Conservation (phyloP, 192 early-diverging fungal genomes). For the Linderina pennispora region DNA sequence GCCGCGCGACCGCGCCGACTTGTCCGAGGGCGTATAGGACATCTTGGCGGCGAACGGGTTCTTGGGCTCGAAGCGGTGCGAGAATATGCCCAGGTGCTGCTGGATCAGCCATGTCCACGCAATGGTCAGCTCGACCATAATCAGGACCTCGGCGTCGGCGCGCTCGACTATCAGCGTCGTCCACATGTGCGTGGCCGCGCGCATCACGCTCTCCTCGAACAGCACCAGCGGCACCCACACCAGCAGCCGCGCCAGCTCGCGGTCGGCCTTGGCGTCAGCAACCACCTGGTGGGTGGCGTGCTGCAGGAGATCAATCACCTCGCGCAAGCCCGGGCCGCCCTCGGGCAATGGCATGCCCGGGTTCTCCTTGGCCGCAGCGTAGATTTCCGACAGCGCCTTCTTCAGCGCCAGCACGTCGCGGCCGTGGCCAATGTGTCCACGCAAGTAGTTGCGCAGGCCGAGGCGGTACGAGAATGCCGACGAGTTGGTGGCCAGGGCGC, state of each 20-base stretch:
- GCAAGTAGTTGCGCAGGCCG: constrained; percentile 30
- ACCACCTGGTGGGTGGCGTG: constrained; percentile 24
- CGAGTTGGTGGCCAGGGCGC: constrained; percentile 23
- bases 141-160: constrained; percentile 61
- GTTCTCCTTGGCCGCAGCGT: constrained; percentile 15
- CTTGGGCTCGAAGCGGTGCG: constrained; percentile 39
- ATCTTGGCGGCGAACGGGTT: constrained; percentile 88
- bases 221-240: constrained; percentile 81
- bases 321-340: constrained; percentile 3
- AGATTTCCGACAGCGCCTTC: constrained; percentile 17
- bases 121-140: constrained; percentile 79
- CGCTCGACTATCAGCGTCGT: constrained; percentile 78
- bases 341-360: constrained; percentile 20
- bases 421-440: constrained; percentile 20
- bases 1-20: constrained; percentile 59
- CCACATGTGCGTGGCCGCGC: constrained; percentile 84
- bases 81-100: constrained; percentile 80
- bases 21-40: constrained; percentile 88
- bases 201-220: constrained; percentile 74
- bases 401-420: constrained; percentile 28
- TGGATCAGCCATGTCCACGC: constrained; percentile 79
- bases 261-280: constrained; percentile 12
- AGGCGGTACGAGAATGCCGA: constrained; percentile 33
- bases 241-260: constrained; percentile 68
- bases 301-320: constrained; percentile 12